Percentiles rank a stretch among this genome's conserved stretches.
Evolutionary conservation across 2,329 filamentous ascomycete genomes (phyloP).

Genomic region (Penicillium digitatum): DNA sequence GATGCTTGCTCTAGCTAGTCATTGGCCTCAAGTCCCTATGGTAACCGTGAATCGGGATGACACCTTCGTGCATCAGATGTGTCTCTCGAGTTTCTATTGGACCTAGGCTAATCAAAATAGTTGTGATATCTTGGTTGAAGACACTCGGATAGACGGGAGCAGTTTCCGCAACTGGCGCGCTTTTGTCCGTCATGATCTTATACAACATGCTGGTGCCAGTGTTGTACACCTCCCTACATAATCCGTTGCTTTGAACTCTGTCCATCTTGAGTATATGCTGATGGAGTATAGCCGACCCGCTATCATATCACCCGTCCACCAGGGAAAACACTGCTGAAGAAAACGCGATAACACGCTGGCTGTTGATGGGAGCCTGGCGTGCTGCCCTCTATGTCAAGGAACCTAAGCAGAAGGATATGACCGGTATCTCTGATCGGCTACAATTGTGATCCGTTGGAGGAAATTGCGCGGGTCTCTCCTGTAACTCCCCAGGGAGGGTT

Average conservation of each 20-base stretch:
- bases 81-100: neutral
- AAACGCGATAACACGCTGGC: neutral
- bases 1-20: neutral
- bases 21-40: neutral
- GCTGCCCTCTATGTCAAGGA: neutral
- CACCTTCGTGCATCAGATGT: neutral
- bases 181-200: neutral
- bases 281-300: neutral
- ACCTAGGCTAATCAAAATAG: neutral
- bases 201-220: neutral
- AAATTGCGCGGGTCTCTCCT: neutral
- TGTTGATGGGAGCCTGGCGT: neutral
- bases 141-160: neutral
- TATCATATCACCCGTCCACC: fast-evolving
- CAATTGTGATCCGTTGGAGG: neutral
- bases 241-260: neutral
- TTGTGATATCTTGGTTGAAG: neutral
- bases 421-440: neutral
- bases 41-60: neutral
- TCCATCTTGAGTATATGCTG: neutral
- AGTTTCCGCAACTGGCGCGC: fast-evolving
- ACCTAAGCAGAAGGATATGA: neutral
- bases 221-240: neutral
- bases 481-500: neutral
- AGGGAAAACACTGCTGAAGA: neutral